These are phyloP conservation scores for Paramecium sonneborni DNA, from an alignment of 73 alveolate genomes.

Conservation along the genomic window DNA sequence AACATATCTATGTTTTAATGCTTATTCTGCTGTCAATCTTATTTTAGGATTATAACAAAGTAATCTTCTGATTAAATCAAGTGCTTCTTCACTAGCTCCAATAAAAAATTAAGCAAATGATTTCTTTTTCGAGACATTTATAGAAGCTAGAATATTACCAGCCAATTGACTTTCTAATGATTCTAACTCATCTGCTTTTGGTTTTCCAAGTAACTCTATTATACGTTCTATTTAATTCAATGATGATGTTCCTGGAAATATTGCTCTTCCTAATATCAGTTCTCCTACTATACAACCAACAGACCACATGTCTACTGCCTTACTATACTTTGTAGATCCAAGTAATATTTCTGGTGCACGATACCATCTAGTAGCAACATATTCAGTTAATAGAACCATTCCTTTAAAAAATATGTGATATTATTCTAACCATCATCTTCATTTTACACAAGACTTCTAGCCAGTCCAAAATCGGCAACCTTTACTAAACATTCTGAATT, in stretches of 20 bases:
- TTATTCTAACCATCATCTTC: slow-evolving; percentile 74
- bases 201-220: slow-evolving; percentile 83
- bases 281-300: slow-evolving; percentile 92
- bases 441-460: slow-evolving; percentile 78
- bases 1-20: slow-evolving; percentile 85
- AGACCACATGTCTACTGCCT: slow-evolving; percentile 96
- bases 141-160: slow-evolving; percentile 74
- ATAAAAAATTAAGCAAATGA: slow-evolving; percentile 71
- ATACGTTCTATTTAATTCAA: slow-evolving; percentile 80
- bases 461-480: slow-evolving; percentile 93
- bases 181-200: slow-evolving; percentile 79
- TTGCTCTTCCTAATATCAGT: slow-evolving; percentile 79
- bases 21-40: slow-evolving; percentile 84
- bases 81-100: slow-evolving; percentile 79
- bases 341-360: slow-evolving; percentile 93
- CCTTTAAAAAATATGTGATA: not conserved
- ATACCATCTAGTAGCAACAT: slow-evolving; percentile 96
- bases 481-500: slow-evolving; percentile 89
- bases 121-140: slow-evolving; percentile 75
- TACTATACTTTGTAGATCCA: slow-evolving; percentile 88
- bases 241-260: slow-evolving; percentile 86
- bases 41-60: slow-evolving; percentile 76
- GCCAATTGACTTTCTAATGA: slow-evolving; percentile 78
- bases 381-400: slow-evolving; percentile 84
- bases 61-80: slow-evolving; percentile 74